A percentile compares a stretch with the other conserved stretches of the same genome.
Conservation (phyloP, 2,329 filamentous ascomycete species). For the Colletotrichum sp. region DNA sequence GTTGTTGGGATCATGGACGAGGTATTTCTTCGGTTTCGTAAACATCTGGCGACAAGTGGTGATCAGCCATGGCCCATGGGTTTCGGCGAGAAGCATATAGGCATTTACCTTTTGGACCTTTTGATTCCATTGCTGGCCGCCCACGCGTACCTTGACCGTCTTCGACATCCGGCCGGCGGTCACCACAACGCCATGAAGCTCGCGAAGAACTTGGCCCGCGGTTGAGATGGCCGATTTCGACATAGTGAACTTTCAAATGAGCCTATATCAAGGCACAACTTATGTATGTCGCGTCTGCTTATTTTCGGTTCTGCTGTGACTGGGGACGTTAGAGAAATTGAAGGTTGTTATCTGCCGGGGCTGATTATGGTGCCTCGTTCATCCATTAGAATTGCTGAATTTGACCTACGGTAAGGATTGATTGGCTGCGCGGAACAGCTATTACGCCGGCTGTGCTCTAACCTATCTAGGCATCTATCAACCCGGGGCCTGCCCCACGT, state of each 20-base stretch:
- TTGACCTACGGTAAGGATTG: neutral
- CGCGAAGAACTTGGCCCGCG: slow-evolving; percentile 50
- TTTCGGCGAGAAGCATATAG: neutral
- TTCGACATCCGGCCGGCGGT: slow-evolving; percentile 79
- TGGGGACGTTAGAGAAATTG: neutral
- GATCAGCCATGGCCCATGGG: neutral
- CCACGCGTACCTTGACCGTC: slow-evolving; percentile 79
- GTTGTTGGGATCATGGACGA: slow-evolving; percentile 80
- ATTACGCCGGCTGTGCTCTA: neutral
- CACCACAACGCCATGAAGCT: slow-evolving; percentile 73
- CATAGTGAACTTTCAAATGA: slow-evolving; percentile 30
- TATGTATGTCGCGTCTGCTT: neutral
- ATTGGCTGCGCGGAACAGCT: neutral
- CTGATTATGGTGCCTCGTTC: neutral
- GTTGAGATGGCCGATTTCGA: slow-evolving; percentile 37
- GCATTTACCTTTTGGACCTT: slow-evolving; percentile 21
- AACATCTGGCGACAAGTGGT: slow-evolving; percentile 59
- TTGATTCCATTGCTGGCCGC: slow-evolving; percentile 72
- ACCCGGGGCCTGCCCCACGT: neutral
- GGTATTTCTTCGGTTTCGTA: slow-evolving; percentile 65
- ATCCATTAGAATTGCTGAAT: neutral
- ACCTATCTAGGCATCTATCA: neutral
- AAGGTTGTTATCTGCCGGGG: neutral
- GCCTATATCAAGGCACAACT: neutral
- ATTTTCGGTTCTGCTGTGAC: neutral